Evolutionary conservation across 148 eudicot genomes (phyloP).

Genomic region (Simmondsia chinensis): DNA sequence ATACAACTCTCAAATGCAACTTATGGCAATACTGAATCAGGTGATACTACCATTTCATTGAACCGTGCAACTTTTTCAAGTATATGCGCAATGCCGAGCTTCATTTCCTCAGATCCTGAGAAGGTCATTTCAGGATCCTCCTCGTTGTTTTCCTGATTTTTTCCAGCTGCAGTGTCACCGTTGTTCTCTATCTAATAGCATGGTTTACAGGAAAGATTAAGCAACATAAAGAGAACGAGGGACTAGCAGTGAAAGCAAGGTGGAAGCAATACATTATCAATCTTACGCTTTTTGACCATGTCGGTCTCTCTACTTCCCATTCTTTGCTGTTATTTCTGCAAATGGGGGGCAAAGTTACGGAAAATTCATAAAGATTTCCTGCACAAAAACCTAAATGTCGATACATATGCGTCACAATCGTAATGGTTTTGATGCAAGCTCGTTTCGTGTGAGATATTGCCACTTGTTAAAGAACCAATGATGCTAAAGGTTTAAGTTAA

Average conservation of each 20-base stretch:
- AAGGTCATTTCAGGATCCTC: slow-evolving; percentile 44
- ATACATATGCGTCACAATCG: too few species aligned
- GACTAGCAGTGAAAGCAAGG: not conserved
- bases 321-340: slow-evolving; percentile 12
- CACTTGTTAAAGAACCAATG: too few species aligned
- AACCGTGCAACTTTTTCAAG: slow-evolving; percentile 68
- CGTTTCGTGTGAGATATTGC: too few species aligned
- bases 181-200: slow-evolving; percentile 43
- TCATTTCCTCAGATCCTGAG: slow-evolving; percentile 68
- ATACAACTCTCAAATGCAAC: slow-evolving; percentile 1
- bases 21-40: too few species aligned
- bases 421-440: too few species aligned
- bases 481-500: too few species aligned
- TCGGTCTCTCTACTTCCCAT: slow-evolving; percentile 38
- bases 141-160: slow-evolving; percentile 32
- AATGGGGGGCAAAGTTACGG: too few species aligned
- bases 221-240: slow-evolving; percentile 6
- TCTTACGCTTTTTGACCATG: slow-evolving; percentile 44
- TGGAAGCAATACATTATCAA: slow-evolving; percentile 29
- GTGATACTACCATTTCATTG: slow-evolving; percentile 65
- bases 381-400: too few species aligned
- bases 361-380: too few species aligned
- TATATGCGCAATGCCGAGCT: slow-evolving; percentile 51
- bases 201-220: too few species aligned
- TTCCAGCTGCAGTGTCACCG: slow-evolving; percentile 20